Conservation (phyloP, 2,329 filamentous ascomycete species). For the Neonectria coccinea region DNA sequence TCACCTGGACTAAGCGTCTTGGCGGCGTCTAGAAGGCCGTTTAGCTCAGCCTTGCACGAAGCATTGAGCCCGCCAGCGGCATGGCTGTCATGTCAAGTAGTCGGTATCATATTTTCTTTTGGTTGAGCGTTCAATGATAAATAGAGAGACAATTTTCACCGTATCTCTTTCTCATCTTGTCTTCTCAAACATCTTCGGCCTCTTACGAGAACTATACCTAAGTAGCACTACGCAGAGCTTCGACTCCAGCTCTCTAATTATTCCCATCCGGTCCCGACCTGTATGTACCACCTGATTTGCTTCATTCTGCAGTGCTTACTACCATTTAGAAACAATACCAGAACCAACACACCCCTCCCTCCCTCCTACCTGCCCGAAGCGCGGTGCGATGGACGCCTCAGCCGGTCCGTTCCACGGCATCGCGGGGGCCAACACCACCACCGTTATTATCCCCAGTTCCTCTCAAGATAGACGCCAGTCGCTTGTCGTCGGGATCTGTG, state of each 20-base stretch:
- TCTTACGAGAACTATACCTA: background rate
- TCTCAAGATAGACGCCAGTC: background rate
- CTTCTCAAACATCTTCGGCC: too few species aligned
- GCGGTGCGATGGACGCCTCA: background rate
- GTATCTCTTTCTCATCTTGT: background rate
- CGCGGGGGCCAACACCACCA: background rate
- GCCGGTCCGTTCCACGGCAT: slow-evolving; percentile 1
- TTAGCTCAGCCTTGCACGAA: background rate
- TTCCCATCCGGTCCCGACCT: background rate
- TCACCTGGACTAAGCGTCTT: background rate
- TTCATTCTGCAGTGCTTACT: background rate
- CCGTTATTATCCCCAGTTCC: background rate
- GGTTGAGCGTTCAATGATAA: background rate
- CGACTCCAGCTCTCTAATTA: background rate
- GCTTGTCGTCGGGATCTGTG: background rate
- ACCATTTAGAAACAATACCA: too few species aligned
- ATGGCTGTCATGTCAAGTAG: background rate
- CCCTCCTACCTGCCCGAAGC: background rate
- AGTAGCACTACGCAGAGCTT: background rate
- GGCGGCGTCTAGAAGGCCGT: background rate
- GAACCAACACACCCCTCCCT: background rate
- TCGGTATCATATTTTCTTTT: too few species aligned
- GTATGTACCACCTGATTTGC: background rate
- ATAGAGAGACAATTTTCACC: background rate
- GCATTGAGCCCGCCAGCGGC: background rate